These are phyloP conservation scores for Pythium diclinum DNA, from an alignment of 352 stramenopile species.

Conservation along the genomic window DNA sequence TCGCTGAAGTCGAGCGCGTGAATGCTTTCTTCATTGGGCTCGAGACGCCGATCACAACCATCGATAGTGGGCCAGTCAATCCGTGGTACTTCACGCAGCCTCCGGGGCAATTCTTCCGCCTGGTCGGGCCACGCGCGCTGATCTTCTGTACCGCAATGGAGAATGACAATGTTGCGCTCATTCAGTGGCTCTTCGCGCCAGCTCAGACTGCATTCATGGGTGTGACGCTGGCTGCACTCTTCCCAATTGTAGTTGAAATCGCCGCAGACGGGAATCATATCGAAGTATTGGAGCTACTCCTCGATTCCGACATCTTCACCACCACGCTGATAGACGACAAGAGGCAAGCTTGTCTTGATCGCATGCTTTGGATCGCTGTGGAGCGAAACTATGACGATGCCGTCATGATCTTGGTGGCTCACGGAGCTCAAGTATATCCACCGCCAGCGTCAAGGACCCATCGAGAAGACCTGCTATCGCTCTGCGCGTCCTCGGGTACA, in stretches of 20 bases:
- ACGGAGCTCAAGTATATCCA: constrained; percentile 12
- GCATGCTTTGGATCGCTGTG: constrained; percentile 9
- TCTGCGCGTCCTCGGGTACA: constrained; percentile 9
- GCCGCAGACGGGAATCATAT: constrained; percentile 17
- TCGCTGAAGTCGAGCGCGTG: constrained; percentile 6
- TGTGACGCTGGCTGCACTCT: constrained; percentile 13
- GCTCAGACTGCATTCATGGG: neutral
- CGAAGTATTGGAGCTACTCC: constrained; percentile 7
- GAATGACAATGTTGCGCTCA: neutral
- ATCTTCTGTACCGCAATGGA: neutral
- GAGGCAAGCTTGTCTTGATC: constrained; percentile 3
- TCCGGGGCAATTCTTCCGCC: neutral
- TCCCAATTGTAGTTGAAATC: constrained; percentile 8
- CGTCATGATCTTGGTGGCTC: constrained; percentile 11
- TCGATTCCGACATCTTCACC: constrained; percentile 9
- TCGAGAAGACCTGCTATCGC: neutral
- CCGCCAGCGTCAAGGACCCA: neutral
- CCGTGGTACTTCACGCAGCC: constrained; percentile 16
- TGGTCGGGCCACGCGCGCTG: neutral
- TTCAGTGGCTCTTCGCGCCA: neutral
- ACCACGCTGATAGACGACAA: neutral
- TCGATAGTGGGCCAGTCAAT: neutral
- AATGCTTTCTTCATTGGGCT: constrained; percentile 16
- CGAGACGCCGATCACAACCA: constrained; percentile 6
- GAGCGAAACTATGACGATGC: constrained; percentile 10